These are phyloP conservation scores for Termitomyces titanicus DNA, from an alignment of 768 basidiomycete genomes.

Conservation along the genomic window DNA sequence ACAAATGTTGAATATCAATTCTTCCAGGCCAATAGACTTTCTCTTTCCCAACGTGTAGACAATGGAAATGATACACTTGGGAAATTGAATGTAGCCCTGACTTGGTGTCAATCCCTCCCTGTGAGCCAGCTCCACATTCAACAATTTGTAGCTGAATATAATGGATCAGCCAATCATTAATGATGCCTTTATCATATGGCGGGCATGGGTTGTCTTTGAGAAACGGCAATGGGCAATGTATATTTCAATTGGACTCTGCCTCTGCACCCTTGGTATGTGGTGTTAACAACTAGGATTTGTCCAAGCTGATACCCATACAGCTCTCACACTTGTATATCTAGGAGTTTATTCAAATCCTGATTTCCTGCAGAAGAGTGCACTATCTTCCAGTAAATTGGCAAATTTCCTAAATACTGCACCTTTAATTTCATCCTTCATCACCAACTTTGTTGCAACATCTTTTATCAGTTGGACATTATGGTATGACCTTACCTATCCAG, in stretches of 20 bases:
- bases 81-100: neutral
- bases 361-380: no score
- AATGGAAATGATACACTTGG: neutral
- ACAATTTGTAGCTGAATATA: neutral
- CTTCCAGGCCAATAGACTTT: neutral
- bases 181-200: neutral
- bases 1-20: neutral
- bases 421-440: neutral
- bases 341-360: neutral
- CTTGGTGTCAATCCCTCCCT: neutral
- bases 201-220: neutral
- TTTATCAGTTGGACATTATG: neutral
- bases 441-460: neutral
- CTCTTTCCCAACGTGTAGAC: neutral
- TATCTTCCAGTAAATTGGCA: no score
- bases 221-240: neutral
- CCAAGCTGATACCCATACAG: neutral
- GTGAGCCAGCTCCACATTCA: neutral
- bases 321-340: neutral
- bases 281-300: neutral
- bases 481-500: neutral
- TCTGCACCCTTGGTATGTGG: neutral
- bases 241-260: neutral
- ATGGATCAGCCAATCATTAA: neutral
- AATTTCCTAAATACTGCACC: neutral